These are phyloP conservation scores for Cnidoscolus chayamansa DNA, from an alignment of 441 rosid species.

Conservation along the genomic window DNA sequence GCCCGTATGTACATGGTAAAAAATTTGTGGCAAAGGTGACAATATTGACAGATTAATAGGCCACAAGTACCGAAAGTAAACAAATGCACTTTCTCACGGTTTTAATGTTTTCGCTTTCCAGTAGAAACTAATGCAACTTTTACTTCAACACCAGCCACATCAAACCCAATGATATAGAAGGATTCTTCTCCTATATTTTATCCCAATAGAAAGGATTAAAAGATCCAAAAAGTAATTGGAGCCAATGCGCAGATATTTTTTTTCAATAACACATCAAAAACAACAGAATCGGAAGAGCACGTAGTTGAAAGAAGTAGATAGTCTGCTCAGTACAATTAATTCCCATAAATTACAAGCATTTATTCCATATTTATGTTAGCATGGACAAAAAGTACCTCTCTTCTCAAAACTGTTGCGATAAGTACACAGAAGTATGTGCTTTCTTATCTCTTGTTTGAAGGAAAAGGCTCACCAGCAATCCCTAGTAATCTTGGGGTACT, in stretches of 20 bases:
- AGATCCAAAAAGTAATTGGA: not conserved
- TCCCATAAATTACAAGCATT: conserved; percentile 14
- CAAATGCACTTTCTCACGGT: not conserved
- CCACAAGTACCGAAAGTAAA: no score
- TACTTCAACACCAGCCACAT: not conserved
- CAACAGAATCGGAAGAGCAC: not conserved
- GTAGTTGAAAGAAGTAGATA: not conserved
- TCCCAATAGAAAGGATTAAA: not conserved
- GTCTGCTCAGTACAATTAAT: conserved; percentile 3
- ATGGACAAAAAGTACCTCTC: conserved; percentile 13
- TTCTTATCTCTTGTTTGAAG: conserved; percentile 36
- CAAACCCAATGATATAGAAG: not conserved
- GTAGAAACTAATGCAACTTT: not conserved
- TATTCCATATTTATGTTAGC: conserved; percentile 9
- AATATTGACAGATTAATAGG: not conserved
- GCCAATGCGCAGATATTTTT: not conserved
- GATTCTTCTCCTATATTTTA: not conserved
- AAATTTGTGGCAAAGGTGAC: not conserved
- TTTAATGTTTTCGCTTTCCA: not conserved
- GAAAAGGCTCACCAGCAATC: conserved; percentile 33
- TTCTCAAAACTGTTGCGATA: not conserved
- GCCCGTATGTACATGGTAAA: not conserved
- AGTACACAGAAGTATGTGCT: not conserved
- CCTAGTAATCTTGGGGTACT: conserved; percentile 37
- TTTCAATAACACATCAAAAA: conserved; percentile 4